Conservation (phyloP, 768 basidiomycete species). For the Russula sp. region DNA sequence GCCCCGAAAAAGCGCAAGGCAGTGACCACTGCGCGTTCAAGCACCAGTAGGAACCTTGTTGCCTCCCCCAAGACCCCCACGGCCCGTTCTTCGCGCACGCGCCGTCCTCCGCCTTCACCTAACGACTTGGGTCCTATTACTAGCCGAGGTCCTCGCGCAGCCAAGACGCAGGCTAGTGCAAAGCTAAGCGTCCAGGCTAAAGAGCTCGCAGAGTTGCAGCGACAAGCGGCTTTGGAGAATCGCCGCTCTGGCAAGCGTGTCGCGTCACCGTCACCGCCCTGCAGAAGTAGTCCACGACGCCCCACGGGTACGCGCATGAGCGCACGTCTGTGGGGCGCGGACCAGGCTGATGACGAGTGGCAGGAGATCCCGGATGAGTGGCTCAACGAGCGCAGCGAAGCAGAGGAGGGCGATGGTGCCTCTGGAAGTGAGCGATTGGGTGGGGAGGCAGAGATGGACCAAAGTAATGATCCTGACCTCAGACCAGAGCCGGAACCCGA, state of each 20-base stretch:
- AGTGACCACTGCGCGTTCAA: constrained; percentile 20
- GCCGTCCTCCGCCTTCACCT: constrained; percentile 11
- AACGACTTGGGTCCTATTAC: constrained; percentile 30
- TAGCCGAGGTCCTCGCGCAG: constrained; percentile 54
- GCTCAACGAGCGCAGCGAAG: constrained; percentile 41
- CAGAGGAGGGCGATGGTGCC: constrained; percentile 19
- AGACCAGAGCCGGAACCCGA: constrained; percentile 22
- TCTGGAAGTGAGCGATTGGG: constrained; percentile 28
- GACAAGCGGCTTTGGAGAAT: constrained; percentile 42
- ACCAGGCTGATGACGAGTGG: constrained; percentile 57
- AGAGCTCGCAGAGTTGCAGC: constrained; percentile 60
- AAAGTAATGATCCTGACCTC: constrained; percentile 10
- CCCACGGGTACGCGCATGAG: constrained; percentile 62
- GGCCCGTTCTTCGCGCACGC: constrained; percentile 15
- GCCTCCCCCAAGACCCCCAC: constrained; percentile 12
- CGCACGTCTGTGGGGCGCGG: constrained; percentile 54
- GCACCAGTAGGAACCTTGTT: constrained; percentile 11
- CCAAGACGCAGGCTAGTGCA: constrained; percentile 68
- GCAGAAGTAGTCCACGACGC: constrained; percentile 33
- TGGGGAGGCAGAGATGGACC: constrained; percentile 29
- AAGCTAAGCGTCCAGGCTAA: constrained; percentile 67
- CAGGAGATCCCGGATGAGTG: constrained; percentile 78
- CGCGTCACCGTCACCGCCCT: constrained; percentile 20
- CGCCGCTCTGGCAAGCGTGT: constrained; percentile 28
- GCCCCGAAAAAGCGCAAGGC: constrained; percentile 32